These are phyloP conservation scores for Dissophora ornata DNA, from an alignment of 192 early-diverging fungal genomes.

Conservation along the genomic window DNA sequence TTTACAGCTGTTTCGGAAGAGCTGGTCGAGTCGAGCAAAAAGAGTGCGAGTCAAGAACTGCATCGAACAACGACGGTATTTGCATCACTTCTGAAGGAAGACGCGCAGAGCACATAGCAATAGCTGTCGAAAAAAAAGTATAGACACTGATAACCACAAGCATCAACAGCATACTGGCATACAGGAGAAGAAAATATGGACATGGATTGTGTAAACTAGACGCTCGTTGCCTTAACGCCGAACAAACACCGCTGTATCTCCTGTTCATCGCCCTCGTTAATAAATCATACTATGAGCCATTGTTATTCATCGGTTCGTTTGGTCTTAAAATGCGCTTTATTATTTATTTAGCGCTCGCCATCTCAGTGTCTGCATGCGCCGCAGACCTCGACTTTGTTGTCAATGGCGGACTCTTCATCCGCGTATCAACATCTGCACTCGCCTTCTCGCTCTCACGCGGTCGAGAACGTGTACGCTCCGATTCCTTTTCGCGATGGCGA, in stretches of 20 bases:
- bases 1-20: constrained; percentile 27
- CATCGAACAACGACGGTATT: not conserved
- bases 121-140: too few species aligned
- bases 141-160: too few species aligned
- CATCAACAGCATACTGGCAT: too few species aligned
- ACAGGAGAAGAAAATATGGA: too few species aligned
- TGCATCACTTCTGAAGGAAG: not conserved
- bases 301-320: too few species aligned
- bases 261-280: too few species aligned
- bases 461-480: constrained; percentile 1
- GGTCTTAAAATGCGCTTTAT: too few species aligned
- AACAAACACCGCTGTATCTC: too few species aligned
- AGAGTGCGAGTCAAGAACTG: not conserved
- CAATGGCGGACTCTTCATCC: constrained; percentile 27
- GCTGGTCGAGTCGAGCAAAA: constrained; percentile 17
- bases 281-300: too few species aligned
- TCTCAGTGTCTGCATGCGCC: not conserved
- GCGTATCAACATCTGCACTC: not conserved
- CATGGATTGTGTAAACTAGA: too few species aligned
- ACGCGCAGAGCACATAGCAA: too few species aligned
- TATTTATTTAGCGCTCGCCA: not conserved
- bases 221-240: too few species aligned
- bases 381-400: not conserved
- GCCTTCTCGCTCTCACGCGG: constrained; percentile 4
- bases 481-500: constrained; percentile 12